Conservation (phyloP, 371 early-diverging fungal genomes). For the Entomophthora muscae region DNA sequence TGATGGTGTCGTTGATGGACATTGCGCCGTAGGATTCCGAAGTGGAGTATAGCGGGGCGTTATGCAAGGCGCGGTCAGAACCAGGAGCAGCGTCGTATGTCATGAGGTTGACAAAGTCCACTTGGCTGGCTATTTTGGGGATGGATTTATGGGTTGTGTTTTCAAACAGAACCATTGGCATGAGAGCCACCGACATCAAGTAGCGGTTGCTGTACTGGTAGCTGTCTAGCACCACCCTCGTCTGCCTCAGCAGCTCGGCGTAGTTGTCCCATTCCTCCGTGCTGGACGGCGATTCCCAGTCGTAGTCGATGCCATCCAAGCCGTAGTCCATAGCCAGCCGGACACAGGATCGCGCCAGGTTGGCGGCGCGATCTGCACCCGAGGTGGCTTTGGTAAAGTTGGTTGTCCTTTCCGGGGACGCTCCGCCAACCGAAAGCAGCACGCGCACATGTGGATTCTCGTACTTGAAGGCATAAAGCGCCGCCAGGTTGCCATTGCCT, state of each 20-base stretch:
- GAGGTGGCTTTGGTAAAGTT: background rate
- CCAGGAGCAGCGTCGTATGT: constrained; percentile 2
- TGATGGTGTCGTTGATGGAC: background rate
- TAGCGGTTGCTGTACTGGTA: background rate
- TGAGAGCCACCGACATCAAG: background rate
- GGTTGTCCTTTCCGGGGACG: background rate
- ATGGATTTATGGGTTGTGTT: background rate
- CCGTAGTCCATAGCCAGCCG: constrained; percentile 2
- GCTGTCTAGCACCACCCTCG: background rate
- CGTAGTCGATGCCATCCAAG: constrained; percentile 6
- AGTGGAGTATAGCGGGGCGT: background rate
- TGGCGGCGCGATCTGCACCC: background rate
- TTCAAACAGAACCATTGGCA: background rate
- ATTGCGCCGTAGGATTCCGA: background rate
- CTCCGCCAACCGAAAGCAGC: background rate
- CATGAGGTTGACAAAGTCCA: constrained; percentile 4
- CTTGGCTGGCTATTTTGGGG: background rate
- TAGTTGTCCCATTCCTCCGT: background rate
- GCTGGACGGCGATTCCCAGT: background rate
- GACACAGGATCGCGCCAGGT: background rate
- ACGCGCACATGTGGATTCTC: background rate
- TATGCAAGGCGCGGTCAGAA: constrained; percentile 1
- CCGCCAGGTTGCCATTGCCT: background rate
- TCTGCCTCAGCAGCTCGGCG: background rate
- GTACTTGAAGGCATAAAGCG: background rate